Percentiles rank a stretch among this genome's conserved stretches.
phyloP scores from a whole-genome alignment of 1,284 basidiomycete genomes.

The Neotropicomus parvogracilis region DNA sequence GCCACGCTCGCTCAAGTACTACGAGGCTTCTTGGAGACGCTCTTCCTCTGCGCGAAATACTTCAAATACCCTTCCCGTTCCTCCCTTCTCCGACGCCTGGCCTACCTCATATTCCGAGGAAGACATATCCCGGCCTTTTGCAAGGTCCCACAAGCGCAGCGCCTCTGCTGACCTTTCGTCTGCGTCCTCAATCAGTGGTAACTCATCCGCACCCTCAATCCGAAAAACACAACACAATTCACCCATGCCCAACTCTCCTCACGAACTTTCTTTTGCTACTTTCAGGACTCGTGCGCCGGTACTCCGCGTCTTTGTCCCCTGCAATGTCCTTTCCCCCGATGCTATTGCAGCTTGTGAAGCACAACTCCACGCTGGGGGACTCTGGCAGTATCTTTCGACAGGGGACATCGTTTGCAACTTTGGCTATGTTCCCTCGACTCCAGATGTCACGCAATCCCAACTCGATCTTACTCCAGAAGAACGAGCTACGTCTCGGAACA shows the following conservation, averaged over 20 bases:
- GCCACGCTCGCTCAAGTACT: slow-evolving; percentile 50
- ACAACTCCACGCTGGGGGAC: slow-evolving; percentile 56
- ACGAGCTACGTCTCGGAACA: slow-evolving; percentile 25
- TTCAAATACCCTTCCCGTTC: slow-evolving; percentile 3
- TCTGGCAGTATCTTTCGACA: slow-evolving; percentile 68
- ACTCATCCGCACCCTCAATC: slow-evolving; percentile 30
- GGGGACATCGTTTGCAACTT: slow-evolving; percentile 77
- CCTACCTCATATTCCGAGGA: slow-evolving; percentile 36
- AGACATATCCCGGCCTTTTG: slow-evolving; percentile 35
- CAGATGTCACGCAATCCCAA: slow-evolving; percentile 34
- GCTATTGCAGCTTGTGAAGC: slow-evolving; percentile 57
- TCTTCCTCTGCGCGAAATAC: slow-evolving; percentile 13
- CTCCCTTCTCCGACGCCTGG: slow-evolving; percentile 16
- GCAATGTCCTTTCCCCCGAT: slow-evolving; percentile 47
- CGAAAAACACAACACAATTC: slow-evolving; percentile 14
- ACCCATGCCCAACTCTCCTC: slow-evolving; percentile 39
- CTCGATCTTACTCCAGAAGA: slow-evolving; percentile 19
- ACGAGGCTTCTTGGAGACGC: slow-evolving; percentile 52
- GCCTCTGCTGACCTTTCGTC: slow-evolving; percentile 42
- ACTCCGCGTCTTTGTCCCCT: slow-evolving; percentile 71
- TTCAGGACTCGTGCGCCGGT: slow-evolving; percentile 66
- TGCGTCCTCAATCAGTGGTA: slow-evolving; percentile 41
- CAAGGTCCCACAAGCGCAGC: slow-evolving; percentile 37
- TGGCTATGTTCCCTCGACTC: slow-evolving; percentile 52
- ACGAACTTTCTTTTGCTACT: slow-evolving; percentile 59